Evolutionary conservation across 208 protist species (phyloP), one percentile per base, ranked within the genome.

Genomic region (Trypanosomatidae sp.): DNA sequence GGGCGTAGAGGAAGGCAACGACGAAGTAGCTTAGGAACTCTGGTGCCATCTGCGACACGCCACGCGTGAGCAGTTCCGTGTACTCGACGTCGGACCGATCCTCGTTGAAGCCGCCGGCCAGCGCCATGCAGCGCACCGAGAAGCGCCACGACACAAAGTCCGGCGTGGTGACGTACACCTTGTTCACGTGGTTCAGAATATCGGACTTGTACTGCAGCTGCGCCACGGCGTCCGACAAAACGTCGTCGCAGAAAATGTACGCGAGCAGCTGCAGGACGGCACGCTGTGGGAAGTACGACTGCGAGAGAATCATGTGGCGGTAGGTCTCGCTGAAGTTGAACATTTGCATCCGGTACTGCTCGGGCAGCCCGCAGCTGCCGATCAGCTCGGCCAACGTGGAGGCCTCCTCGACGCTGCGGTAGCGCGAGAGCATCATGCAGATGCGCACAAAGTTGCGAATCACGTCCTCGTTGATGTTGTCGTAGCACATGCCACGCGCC

Each of bases 101-200:
- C 77, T 96, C 91, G 76, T 96, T 95, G 75, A 86, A 94, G 59
- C 91, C 91, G 28, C 93, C 93, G 22, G 90, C 85, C 0, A 97
- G 69, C 39, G 90, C 84, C 88, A 97, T 88, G 74, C 87, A 92
- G 43, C 93, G 88, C 17, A 97, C 90, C 13, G 93, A 92, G 73
- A 94, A 95, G 59, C 93, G 91, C 88, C 93, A 95, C 50, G 93
- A 94, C 33, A 92, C 80, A 74, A 97, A 94, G 79, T 97, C 93
- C 1, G 89, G 85, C 9, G 89, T 95, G 28, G 84, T 89, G 55
- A 92, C 86, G 78, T 85, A 96, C 15, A 96, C 87, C 62, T 91
- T 92, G 79, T 95, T 96, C 47, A 96, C 80, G 72, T 95, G 85
- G 62, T 95, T 95, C 7, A 96, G 59, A 47, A 97, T 95, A 74